These are phyloP conservation scores for Stygiomarasmius scandens DNA, from an alignment of 1,284 basidiomycete genomes.

Conservation along the genomic window DNA sequence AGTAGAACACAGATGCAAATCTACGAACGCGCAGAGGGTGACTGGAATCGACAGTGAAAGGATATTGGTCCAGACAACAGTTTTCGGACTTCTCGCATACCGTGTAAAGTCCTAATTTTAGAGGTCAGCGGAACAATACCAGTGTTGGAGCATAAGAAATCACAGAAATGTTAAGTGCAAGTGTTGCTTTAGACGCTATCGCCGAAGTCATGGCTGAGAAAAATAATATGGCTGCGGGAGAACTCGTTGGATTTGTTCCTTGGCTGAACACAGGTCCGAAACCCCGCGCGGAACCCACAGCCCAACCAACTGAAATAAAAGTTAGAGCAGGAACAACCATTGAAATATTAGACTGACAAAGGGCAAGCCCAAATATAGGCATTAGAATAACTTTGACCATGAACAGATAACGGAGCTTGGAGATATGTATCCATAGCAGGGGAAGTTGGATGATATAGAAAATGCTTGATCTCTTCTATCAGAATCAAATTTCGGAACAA, in stretches of 20 bases:
- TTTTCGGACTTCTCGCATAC: conserved; percentile 22
- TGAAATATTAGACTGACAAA: conserved; percentile 15
- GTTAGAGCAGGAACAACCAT: not conserved
- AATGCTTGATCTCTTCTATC: conserved; percentile 45
- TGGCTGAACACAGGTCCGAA: conserved; percentile 26
- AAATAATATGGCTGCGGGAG: conserved; percentile 19
- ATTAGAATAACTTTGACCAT: conserved; percentile 58
- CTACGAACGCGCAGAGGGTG: conserved; percentile 24
- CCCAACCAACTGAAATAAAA: conserved; percentile 22
- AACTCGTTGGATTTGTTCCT: conserved; percentile 14
- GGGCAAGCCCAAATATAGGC: conserved; percentile 25
- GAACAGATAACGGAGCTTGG: conserved; percentile 63
- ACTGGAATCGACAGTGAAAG: conserved; percentile 24
- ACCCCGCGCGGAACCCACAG: conserved; percentile 22
- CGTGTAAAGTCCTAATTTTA: conserved; percentile 26
- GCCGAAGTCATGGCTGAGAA: conserved; percentile 28
- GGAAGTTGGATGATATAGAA: conserved; percentile 67
- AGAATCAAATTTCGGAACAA: not conserved
- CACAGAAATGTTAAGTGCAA: conserved; percentile 24
- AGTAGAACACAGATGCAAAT: not conserved
- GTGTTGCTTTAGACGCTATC: conserved; percentile 25
- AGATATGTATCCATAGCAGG: conserved; percentile 65
- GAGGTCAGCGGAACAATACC: too few species aligned
- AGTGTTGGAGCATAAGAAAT: not conserved
- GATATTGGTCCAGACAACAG: conserved; percentile 27